Evolutionary conservation across 805 yeast genomes (phyloP).

Genomic region (Myxozyma neglecta): DNA sequence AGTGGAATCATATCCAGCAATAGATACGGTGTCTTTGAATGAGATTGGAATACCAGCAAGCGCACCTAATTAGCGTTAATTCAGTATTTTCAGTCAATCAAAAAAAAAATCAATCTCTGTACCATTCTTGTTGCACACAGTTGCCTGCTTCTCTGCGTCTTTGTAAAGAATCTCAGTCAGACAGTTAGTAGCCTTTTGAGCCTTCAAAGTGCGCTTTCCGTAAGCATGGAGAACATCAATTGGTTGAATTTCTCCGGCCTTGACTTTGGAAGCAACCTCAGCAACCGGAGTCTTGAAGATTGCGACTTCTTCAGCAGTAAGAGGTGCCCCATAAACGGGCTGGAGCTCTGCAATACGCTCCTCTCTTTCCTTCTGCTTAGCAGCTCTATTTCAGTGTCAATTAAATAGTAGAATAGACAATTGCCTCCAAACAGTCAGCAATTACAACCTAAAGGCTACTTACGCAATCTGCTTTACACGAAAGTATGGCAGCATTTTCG

Average conservation of each 20-base stretch:
- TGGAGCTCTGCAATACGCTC: slow-evolving; percentile 39
- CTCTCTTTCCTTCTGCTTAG: slow-evolving; percentile 41
- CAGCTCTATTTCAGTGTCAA: slow-evolving; percentile 7
- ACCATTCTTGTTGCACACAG: slow-evolving; percentile 49
- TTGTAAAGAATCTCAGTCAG: slow-evolving; percentile 62
- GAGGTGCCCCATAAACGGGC: slow-evolving; percentile 44
- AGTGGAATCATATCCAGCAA: slow-evolving; percentile 53
- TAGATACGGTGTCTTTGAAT: slow-evolving; percentile 57
- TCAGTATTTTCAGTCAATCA: background rate
- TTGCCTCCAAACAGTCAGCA: background rate
- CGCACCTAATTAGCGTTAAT: slow-evolving; percentile 44
- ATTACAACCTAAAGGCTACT: background rate
- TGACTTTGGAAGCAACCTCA: slow-evolving; percentile 47
- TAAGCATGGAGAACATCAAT: slow-evolving; percentile 59
- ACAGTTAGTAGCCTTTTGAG: slow-evolving; percentile 59
- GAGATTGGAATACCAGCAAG: slow-evolving; percentile 66
- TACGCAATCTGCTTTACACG: slow-evolving; percentile 17
- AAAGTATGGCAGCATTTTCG: slow-evolving; percentile 5
- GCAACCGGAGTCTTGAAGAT: slow-evolving; percentile 47
- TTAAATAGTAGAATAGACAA: background rate
- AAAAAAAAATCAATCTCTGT: background rate
- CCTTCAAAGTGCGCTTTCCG: slow-evolving; percentile 62
- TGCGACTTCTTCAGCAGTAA: slow-evolving; percentile 40
- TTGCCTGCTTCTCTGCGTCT: slow-evolving; percentile 66
- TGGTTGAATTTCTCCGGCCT: slow-evolving; percentile 50